Conservation (phyloP, 257 asterid genomes). For the Euphrasia confusa region DNA sequence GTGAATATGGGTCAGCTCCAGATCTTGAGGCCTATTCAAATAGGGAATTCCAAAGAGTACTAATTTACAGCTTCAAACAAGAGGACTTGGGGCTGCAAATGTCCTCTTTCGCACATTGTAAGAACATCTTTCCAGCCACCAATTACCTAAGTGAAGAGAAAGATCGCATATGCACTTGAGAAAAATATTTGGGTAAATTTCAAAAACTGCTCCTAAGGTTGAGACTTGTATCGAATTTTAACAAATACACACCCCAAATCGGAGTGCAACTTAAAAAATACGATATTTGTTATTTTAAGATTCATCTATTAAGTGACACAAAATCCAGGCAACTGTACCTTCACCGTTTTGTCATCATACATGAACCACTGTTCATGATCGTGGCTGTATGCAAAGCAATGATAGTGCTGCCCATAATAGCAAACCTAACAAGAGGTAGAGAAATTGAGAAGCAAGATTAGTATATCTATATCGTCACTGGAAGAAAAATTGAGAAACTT, state of each 20-base stretch:
- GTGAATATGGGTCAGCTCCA: slow-evolving; percentile 26
- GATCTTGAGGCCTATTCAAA: slow-evolving; percentile 14
- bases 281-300: not conserved
- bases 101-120: slow-evolving; percentile 80
- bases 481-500: slow-evolving; percentile 7
- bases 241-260: not conserved
- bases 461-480: not conserved
- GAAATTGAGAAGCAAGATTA: not conserved
- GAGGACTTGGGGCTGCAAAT: slow-evolving; percentile 93
- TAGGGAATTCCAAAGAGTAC: slow-evolving; percentile 22
- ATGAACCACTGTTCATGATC: slow-evolving; percentile 79
- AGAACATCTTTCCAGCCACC: slow-evolving; percentile 90
- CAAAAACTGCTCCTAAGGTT: not conserved
- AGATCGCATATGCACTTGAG: not conserved
- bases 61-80: slow-evolving; percentile 75
- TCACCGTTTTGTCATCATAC: slow-evolving; percentile 94
- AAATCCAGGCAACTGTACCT: slow-evolving; percentile 42
- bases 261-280: not conserved
- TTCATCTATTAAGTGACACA: not conserved
- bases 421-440: slow-evolving; percentile 33
- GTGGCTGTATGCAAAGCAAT: slow-evolving; percentile 77
- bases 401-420: slow-evolving; percentile 93
- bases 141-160: slow-evolving; percentile 44
- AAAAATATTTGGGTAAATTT: not conserved
- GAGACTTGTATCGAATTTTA: not conserved